Conservation (phyloP, 768 basidiomycete species). For the Tylopilus sp. region DNA sequence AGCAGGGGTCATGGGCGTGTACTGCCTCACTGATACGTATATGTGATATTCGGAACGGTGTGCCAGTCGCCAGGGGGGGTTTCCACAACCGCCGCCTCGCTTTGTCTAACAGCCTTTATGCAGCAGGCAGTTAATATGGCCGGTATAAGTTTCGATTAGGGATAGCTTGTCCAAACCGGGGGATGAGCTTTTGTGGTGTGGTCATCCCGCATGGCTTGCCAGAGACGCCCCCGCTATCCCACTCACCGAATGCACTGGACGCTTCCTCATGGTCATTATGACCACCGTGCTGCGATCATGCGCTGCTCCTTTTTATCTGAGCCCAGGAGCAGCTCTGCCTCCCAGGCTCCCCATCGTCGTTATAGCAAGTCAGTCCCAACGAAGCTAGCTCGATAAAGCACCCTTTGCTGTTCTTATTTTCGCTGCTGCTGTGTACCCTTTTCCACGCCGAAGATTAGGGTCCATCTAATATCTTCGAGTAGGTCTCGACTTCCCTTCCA, state of each 20-base stretch:
- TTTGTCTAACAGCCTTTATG: slow-evolving; percentile 21
- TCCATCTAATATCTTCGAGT: slow-evolving; percentile 17
- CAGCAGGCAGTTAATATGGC: slow-evolving; percentile 28
- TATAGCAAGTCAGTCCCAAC: not conserved
- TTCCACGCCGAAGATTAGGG: slow-evolving; percentile 30
- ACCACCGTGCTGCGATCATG: slow-evolving; percentile 25
- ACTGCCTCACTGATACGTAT: slow-evolving; percentile 24
- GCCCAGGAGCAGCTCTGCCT: slow-evolving; percentile 3
- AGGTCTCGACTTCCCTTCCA: slow-evolving; percentile 11
- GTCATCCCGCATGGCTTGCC: slow-evolving; percentile 16
- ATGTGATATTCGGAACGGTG: slow-evolving; percentile 23
- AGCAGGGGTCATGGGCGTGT: slow-evolving; percentile 18
- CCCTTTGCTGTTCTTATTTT: slow-evolving; percentile 10
- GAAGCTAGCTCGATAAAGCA: slow-evolving; percentile 1
- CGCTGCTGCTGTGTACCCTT: slow-evolving; percentile 14
- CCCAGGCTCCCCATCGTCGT: slow-evolving; percentile 8
- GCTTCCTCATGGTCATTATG: slow-evolving; percentile 28
- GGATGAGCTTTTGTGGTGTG: slow-evolving; percentile 21
- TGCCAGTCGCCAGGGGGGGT: slow-evolving; percentile 19
- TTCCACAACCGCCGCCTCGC: slow-evolving; percentile 18
- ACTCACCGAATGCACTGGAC: slow-evolving; percentile 13
- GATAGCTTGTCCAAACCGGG: slow-evolving; percentile 29
- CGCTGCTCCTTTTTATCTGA: slow-evolving; percentile 30
- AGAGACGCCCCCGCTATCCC: slow-evolving; percentile 19
- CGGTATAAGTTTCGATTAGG: slow-evolving; percentile 26